A percentile compares a stretch with the other conserved stretches of the same genome.
Evolutionary conservation across 129 eudicot species (phyloP).

Genomic region (Silybum marianum): DNA sequence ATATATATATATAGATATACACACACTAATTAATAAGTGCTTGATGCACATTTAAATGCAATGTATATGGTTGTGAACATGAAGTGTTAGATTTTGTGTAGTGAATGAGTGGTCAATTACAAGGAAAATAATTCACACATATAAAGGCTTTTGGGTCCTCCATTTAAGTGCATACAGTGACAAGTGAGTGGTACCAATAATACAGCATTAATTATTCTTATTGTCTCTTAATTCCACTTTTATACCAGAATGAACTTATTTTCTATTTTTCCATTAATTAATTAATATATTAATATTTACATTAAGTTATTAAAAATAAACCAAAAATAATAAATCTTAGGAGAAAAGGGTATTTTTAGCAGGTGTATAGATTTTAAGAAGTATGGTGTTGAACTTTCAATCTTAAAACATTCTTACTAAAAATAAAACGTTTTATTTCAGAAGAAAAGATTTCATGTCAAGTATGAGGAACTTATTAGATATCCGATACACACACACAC

Average conservation of each 20-base stretch:
- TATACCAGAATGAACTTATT: background rate
- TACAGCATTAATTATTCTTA: slow-evolving; percentile 5
- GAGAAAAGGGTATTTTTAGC: background rate
- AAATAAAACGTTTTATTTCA: background rate
- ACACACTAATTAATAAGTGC: background rate
- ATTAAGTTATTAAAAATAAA: background rate
- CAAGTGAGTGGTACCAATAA: slow-evolving; percentile 18
- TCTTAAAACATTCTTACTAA: too few relatives aligned
- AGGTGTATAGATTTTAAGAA: background rate
- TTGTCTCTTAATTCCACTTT: slow-evolving; percentile 12
- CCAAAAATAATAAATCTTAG: background rate
- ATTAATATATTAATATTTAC: background rate
- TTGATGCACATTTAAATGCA: background rate
- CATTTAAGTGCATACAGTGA: slow-evolving; percentile 12
- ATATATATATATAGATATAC: too few relatives aligned
- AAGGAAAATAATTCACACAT: slow-evolving; percentile 23
- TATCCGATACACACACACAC: too few relatives aligned
- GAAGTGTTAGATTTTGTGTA: slow-evolving; percentile 11
- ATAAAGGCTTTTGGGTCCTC: slow-evolving; percentile 30
- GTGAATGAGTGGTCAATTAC: slow-evolving; percentile 24
- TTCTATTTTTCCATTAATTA: background rate
- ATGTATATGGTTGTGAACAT: background rate
- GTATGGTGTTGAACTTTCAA: too few relatives aligned
- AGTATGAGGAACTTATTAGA: background rate
- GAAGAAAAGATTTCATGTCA: too few relatives aligned